phyloP scores from a whole-genome alignment of 2,329 filamentous ascomycete species.

The Aspergillus eucalypticola region DNA sequence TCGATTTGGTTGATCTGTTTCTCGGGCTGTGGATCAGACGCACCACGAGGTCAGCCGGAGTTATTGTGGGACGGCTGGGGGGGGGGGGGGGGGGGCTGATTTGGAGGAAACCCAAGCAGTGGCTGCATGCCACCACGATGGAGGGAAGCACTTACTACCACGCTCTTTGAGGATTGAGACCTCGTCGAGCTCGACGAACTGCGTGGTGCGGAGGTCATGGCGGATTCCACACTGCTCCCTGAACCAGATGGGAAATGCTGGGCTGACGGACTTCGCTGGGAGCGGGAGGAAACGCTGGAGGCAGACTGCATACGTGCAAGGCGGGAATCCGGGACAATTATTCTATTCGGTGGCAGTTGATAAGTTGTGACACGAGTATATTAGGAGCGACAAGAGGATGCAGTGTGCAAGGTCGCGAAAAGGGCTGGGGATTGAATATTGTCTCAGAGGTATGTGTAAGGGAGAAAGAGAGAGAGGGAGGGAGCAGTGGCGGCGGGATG shows the following conservation, averaged over 20 bases:
- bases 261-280: conserved; percentile 53
- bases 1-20: conserved; percentile 92
- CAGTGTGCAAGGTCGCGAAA: conserved; percentile 12
- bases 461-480: conserved; percentile 8
- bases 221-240: conserved; percentile 51
- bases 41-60: conserved; percentile 15
- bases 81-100: too few relatives aligned
- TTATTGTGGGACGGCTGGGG: conserved; percentile 6
- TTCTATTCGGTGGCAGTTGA: neutral
- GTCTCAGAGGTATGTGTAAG: conserved; percentile 16
- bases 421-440: conserved; percentile 16
- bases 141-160: conserved; percentile 57
- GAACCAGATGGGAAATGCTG: conserved; percentile 30
- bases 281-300: conserved; percentile 22
- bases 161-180: conserved; percentile 57
- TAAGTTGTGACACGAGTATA: neutral
- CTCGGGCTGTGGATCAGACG: conserved; percentile 55
- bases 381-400: conserved; percentile 12
- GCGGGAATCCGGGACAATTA: conserved; percentile 4
- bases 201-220: conserved; percentile 61
- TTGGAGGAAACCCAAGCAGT: neutral
- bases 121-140: neutral
- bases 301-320: conserved; percentile 25
- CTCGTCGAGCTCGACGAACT: conserved; percentile 67
- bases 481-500: neutral